Base-by-base conservation (phyloP, 148 eudicot genomes). In the Heliosperma pusillum region DNA sequence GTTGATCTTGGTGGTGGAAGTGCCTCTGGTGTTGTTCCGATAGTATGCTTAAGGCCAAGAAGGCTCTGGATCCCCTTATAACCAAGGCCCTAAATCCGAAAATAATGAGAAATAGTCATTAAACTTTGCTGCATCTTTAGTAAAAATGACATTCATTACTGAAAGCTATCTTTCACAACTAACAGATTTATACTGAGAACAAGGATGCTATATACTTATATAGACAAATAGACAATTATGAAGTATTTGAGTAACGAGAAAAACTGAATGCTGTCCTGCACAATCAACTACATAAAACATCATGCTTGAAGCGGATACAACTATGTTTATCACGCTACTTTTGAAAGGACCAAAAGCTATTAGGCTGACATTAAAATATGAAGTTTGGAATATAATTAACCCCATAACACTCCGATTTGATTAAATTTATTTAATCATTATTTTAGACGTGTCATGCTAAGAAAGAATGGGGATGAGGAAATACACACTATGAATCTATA, bases 1-100 rank as follows among this genome's bases (percentile, higher is more conserved):
- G 82, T 76, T 78, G 97, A 89, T 80, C 86, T 80, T 77, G 94
- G 80, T 2, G 97, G 97, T 60, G 97, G 87, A 82, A 93, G 89
- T 75, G 88, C 87, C 76, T 86, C 89, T 40, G 83, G 74, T 71
- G 74, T 74, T 74, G 91, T 89, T 81, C 98, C 98, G 44, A 76
- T 82, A 52, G 94, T 89, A 60, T 87, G 88, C 76, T 71, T 84
- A 78, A 93, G 74, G 65, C 96, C 96, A 50, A 93, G 78, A 81
- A 91, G 92, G 77, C 79, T 85, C 80, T 88, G 97, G 72, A 91
- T 72, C 47, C 98, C 98, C 71, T 73, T 84, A 79, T 87, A 86
- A 74, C 88, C 77, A 76, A 89, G 76, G 59, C 83, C 88, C 97
- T 91, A 86, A 15, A 42, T 53, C 52, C 57, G 36, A 74, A 61